These are phyloP conservation scores for Geranium rotundifolium DNA, from an alignment of 345 rosid species.

Conservation along the genomic window DNA sequence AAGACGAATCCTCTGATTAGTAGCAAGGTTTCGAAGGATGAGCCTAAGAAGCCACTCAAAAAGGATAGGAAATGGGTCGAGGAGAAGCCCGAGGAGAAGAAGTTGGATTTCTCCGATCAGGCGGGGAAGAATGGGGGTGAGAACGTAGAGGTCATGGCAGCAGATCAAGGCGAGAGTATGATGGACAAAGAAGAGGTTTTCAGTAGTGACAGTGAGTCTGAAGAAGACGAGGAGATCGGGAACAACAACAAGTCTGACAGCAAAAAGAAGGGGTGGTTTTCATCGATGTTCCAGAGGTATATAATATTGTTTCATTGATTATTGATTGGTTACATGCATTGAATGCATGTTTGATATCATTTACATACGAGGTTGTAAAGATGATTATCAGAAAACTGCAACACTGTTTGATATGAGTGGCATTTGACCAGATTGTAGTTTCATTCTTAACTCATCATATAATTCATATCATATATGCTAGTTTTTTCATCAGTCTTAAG, in stretches of 20 bases:
- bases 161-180: slow-evolving; percentile 93
- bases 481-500: too few relatives aligned
- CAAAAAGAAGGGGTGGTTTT: slow-evolving; percentile 92
- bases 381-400: too few relatives aligned
- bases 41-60: slow-evolving; percentile 70
- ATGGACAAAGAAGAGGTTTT: slow-evolving; percentile 90
- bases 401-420: too few relatives aligned
- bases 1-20: slow-evolving; percentile 55
- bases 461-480: too few relatives aligned
- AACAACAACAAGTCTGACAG: slow-evolving; percentile 57
- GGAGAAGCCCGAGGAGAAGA: slow-evolving; percentile 55
- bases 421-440: not conserved
- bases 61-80: slow-evolving; percentile 87
- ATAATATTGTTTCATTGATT: slow-evolving; percentile 5
- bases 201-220: slow-evolving; percentile 78
- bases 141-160: slow-evolving; percentile 50
- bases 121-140: slow-evolving; percentile 42
- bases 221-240: slow-evolving; percentile 55
- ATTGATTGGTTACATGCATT: not conserved
- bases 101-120: slow-evolving; percentile 81
- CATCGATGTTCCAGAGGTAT: slow-evolving; percentile 97
- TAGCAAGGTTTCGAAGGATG: slow-evolving; percentile 59
- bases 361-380: too few relatives aligned
- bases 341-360: too few relatives aligned
- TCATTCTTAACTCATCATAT: not conserved